Conservation (phyloP, 1,284 basidiomycete genomes). For the Ustilago sp. region DNA sequence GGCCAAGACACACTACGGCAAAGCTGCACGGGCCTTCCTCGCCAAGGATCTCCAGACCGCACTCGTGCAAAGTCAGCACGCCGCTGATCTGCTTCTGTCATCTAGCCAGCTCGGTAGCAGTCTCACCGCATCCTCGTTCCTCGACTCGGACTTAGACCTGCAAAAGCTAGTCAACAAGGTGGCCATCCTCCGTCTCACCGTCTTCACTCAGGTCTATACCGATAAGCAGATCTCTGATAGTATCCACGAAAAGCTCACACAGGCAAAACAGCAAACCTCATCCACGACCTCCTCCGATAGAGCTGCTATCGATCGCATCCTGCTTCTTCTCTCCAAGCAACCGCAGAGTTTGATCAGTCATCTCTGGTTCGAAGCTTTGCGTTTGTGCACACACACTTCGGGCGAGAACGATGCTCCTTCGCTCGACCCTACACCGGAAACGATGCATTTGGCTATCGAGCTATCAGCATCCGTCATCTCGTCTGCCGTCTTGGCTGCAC, state of each 20-base stretch:
- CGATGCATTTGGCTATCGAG: conserved; percentile 39
- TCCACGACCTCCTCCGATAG: conserved; percentile 18
- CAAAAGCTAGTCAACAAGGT: conserved; percentile 37
- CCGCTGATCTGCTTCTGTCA: conserved; percentile 24
- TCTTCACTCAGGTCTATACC: conserved; percentile 48
- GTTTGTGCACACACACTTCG: conserved; percentile 35
- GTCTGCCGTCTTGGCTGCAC: conserved; percentile 52
- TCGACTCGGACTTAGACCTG: conserved; percentile 31
- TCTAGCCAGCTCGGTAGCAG: conserved; percentile 39
- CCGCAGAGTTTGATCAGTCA: conserved; percentile 47
- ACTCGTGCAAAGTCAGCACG: conserved; percentile 47
- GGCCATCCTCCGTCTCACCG: conserved; percentile 51
- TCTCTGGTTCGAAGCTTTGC: conserved; percentile 56
- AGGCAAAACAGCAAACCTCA: conserved; percentile 16
- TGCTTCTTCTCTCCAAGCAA: conserved; percentile 34
- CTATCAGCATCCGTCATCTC: conserved; percentile 52
- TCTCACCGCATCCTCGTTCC: conserved; percentile 31
- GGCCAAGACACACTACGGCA: conserved; percentile 38
- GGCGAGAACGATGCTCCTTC: conserved; percentile 31
- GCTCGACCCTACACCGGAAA: conserved; percentile 48
- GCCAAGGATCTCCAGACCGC: conserved; percentile 49
- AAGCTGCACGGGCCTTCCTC: conserved; percentile 54
- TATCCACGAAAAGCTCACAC: conserved; percentile 26
- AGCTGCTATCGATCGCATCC: conserved; percentile 22
- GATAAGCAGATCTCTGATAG: conserved; percentile 20